These are phyloP conservation scores for Candida incommunis DNA, from an alignment of 805 yeast species.

Conservation along the genomic window DNA sequence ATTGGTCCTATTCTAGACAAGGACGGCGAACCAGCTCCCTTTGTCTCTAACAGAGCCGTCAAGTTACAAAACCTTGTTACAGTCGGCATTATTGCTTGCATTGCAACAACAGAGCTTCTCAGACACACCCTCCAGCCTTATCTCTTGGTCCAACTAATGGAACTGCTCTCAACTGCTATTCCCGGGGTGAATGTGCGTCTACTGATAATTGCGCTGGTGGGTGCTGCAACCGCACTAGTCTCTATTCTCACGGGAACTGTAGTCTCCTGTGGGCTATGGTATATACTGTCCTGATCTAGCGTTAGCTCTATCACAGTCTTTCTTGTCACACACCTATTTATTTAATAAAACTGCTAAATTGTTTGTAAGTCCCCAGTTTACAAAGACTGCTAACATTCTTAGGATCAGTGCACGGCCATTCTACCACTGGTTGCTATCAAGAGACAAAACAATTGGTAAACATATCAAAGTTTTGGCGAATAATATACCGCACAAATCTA, in stretches of 20 bases:
- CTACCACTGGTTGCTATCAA: no score
- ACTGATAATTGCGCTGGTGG: background rate
- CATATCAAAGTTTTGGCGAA: no score
- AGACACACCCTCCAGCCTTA: background rate
- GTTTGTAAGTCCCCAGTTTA: no score
- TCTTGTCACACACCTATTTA: no score
- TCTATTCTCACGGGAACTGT: background rate
- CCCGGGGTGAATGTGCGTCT: background rate
- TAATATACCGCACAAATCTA: no score
- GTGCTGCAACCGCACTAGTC: background rate
- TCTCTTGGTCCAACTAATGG: background rate
- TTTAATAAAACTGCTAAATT: no score
- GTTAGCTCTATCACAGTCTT: no score
- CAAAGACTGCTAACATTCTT: no score
- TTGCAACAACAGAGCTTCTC: background rate
- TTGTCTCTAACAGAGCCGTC: background rate
- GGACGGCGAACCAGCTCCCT: background rate
- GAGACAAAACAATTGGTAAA: no score
- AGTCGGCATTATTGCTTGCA: background rate
- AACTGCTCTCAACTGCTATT: background rate
- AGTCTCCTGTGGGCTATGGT: background rate
- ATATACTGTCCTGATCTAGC: background rate
- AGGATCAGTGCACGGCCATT: no score
- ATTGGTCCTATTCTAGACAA: background rate
- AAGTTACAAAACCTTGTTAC: background rate